Conservation (phyloP, 345 rosid species). For the Syzygium aqueum region DNA sequence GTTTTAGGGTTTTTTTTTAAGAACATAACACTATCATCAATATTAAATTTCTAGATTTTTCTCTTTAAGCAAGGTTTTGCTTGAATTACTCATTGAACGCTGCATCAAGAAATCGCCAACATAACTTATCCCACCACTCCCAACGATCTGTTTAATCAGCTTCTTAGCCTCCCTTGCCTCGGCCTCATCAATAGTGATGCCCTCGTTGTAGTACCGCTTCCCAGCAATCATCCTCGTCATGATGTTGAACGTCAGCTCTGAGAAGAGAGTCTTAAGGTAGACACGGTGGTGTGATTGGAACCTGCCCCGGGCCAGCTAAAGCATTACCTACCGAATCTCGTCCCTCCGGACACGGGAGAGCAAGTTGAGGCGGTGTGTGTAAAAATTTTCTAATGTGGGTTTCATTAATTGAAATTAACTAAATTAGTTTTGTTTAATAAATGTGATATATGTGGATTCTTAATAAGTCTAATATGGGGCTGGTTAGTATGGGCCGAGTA, state of each 20-base stretch:
- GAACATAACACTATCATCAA: too few relatives aligned
- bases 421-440: too few relatives aligned
- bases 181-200: neutral
- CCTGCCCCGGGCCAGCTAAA: constrained; percentile 11
- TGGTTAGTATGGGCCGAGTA: too few relatives aligned
- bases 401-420: too few relatives aligned
- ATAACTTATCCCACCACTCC: neutral
- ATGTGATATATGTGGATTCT: too few relatives aligned
- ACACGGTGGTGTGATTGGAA: constrained; percentile 15
- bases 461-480: too few relatives aligned
- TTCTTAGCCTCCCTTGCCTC: constrained; percentile 7
- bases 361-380: constrained; percentile 19
- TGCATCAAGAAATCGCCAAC: neutral
- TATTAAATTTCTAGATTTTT: too few relatives aligned
- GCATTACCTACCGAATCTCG: constrained; percentile 25
- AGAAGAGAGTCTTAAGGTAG: constrained; percentile 27
- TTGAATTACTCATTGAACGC: too few relatives aligned
- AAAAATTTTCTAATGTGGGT: too few relatives aligned
- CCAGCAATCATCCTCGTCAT: too few relatives aligned
- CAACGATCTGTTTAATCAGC: constrained; percentile 10
- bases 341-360: constrained; percentile 21
- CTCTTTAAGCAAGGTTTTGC: too few relatives aligned
- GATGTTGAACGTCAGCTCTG: constrained; percentile 19
- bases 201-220: constrained; percentile 14
- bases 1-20: too few relatives aligned